Percentiles rank a stretch among this genome's conserved stretches.
Conservation (phyloP, 179 eudicot genomes). For the Monotropa hypopitys region DNA sequence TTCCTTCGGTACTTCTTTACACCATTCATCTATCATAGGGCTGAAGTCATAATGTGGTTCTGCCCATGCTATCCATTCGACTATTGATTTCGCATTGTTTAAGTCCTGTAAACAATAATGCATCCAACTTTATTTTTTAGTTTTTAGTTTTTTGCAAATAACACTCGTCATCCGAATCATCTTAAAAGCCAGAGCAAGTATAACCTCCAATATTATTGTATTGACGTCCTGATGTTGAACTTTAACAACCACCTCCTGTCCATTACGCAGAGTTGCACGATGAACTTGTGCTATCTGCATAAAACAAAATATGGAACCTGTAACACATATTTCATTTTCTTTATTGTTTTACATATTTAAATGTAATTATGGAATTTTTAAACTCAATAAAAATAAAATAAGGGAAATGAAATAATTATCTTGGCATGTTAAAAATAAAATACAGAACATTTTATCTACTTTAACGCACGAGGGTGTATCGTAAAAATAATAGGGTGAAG, state of each 20-base stretch:
- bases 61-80: conserved; percentile 99
- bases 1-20: conserved; percentile 93
- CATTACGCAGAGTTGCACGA: conserved; percentile 79
- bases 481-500: too few relatives aligned
- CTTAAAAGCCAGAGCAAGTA: conserved; percentile 1
- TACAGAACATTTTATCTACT: too few relatives aligned
- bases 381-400: too few relatives aligned
- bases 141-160: conserved; percentile 11
- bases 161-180: conserved; percentile 1
- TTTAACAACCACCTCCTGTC: conserved; percentile 87
- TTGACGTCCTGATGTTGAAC: conserved; percentile 90
- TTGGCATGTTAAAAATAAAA: too few relatives aligned
- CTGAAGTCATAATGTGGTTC: conserved; percentile 93
- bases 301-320: conserved; percentile 9
- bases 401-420: too few relatives aligned
- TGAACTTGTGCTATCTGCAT: conserved; percentile 97
- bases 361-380: too few relatives aligned
- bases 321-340: too few relatives aligned
- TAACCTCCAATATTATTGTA: conserved; percentile 77
- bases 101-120: conserved; percentile 51
- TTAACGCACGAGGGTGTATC: too few relatives aligned
- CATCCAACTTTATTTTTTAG: too few relatives aligned
- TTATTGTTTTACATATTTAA: too few relatives aligned
- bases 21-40: conserved; percentile 99
- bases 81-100: conserved; percentile 86